Base-by-base conservation (phyloP, 2,329 filamentous ascomycete species). In the Ceratocystis ficicola region DNA sequence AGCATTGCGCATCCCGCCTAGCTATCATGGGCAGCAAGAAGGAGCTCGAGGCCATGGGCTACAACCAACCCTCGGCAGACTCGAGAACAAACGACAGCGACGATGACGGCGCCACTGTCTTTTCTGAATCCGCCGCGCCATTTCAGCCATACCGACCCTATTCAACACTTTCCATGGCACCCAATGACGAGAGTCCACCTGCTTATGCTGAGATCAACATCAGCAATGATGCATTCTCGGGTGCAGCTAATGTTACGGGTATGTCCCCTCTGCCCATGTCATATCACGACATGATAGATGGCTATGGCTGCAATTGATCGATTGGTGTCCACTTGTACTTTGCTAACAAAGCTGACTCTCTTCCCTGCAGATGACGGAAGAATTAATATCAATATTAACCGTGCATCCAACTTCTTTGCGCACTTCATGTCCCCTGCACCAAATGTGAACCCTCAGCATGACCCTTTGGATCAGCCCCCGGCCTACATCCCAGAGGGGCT, bases 351-450 rank as follows among this genome's bases (percentile, higher is more conserved):
- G 17, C 28, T 17, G 22, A 4, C 22, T 2, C 50, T 17, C 25
- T 48, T 25, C 2, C 17, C 20, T 25, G 25, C 64, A 85, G 88
- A 83, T 68, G 87, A 92, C 76, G 89, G 89, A 28, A 84, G 90
- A 72, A 81, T 94, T 70, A 85, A 90, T 72, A 90, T 94, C 76
- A 86, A 85, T 69, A 89, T 94, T 75, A 85, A 87, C 72, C 86
- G 90, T 73, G 86, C 84, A 70, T 85, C 80, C 65, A 20, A 60
- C 5, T 61, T 62, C 28, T 64, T 67, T 64, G 52, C 65, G 20
- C 50, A 67, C 25, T 67, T 67, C 44, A 52, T 67, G 41, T 62
- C 65, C 5, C 55, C 55, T 59, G 28, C 28, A 1, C 20, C 55
- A 15, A 59, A 59, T 36, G 12, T 7, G 12, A 25, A 15, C 30